phyloP scores from a whole-genome alignment of 164 flowering plant genomes.

The Aristolochia fimbriata region DNA sequence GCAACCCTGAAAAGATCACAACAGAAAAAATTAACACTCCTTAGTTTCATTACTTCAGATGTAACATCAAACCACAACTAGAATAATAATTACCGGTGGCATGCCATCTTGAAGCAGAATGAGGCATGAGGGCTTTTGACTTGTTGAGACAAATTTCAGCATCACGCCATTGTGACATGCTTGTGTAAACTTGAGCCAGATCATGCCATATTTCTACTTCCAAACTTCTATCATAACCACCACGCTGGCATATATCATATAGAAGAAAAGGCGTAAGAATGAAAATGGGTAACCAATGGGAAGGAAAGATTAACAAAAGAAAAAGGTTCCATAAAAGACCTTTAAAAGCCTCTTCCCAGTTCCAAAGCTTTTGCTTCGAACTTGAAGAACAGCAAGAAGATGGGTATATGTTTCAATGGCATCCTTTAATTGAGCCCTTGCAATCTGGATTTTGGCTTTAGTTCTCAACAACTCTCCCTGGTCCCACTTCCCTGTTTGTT shows the following conservation, averaged over 20 bases:
- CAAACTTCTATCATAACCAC: constrained; percentile 30
- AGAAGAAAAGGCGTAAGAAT: not conserved
- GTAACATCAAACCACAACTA: not conserved
- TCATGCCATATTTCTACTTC: constrained; percentile 96
- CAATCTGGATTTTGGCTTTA: constrained; percentile 78
- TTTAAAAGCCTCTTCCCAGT: constrained; percentile 35
- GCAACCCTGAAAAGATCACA: constrained; percentile 38
- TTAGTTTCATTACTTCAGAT: not conserved
- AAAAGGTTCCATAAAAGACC: constrained; percentile 23
- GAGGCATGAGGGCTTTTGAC: constrained; percentile 47
- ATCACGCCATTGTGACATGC: constrained; percentile 81
- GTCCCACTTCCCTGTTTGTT: constrained; percentile 80
- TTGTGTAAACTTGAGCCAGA: constrained; percentile 65
- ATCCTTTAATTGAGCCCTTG: constrained; percentile 50
- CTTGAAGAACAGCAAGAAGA: constrained; percentile 80
- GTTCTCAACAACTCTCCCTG: constrained; percentile 63
- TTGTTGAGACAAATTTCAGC: constrained; percentile 78
- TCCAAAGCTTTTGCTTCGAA: constrained; percentile 44
- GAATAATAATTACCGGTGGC: constrained; percentile 39
- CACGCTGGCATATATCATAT: constrained; percentile 28
- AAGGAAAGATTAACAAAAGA: not conserved
- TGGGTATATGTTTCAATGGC: constrained; percentile 69
- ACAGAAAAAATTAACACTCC: not conserved
- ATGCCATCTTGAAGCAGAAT: constrained; percentile 75
- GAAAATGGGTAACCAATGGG: not conserved